Base-by-base conservation (phyloP, 2,329 filamentous ascomycete genomes). In the Trichoderma lentiforme region DNA sequence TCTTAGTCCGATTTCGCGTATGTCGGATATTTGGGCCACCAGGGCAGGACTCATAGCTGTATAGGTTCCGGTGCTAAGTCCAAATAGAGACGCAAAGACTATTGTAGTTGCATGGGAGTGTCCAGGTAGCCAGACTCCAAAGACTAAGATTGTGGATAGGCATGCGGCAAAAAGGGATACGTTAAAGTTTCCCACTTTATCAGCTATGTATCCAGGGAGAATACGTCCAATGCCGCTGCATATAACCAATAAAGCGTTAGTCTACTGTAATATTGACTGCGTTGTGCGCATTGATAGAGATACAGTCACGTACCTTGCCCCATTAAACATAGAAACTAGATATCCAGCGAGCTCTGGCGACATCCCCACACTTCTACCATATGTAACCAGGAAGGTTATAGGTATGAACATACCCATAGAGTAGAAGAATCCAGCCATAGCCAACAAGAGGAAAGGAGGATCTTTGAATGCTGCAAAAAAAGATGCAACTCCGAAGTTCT, bases 1-100 rank as follows among this genome's bases (percentile, higher is more conserved):
- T 12, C 63, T 53, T 9, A 53, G n/a, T 11, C 63, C 43, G n/a
- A 66, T 53, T 11, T 66, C 28, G 8, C 47, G 43, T 18, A 66
- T 66, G 30, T 66, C 63, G 26, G 63, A 66, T 53, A 66, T 66
- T 24, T 53, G 43, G 14, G 63, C 63, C 14, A 66, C 63, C 8
- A 66, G 12, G 3, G 63, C 63, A 3, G 63, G 63, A 11, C 43
- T 53, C 21, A 66, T 34, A 7, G 63, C 43, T 43, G 43, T 53
- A 26, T 53, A 66, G 30, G 43, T 34, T 6, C 63, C 63, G 3
- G 43, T 53, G 14, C 43, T 53, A 6, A 66, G 47, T 21, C 63
- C 63, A 18, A 53, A 66, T 18, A 66, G n/a, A 32, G 43, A 21
- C 14, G 43, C 63, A 26, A 53, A 66, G 30, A 34, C 43, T 6